phyloP scores from a whole-genome alignment of 768 basidiomycete species.

The Russula emetica region DNA sequence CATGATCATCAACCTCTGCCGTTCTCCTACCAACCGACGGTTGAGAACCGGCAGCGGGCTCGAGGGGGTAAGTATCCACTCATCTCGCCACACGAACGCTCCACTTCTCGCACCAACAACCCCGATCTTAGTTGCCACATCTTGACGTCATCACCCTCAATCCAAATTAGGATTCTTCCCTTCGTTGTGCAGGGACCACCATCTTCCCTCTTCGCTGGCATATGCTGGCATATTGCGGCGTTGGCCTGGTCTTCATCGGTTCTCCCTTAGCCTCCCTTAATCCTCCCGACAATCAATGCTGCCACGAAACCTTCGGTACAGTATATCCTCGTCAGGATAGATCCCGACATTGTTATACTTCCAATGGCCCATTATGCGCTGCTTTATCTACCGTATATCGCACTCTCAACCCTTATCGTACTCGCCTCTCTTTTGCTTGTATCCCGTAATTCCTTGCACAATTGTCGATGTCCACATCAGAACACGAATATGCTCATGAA shows the following conservation, averaged over 20 bases:
- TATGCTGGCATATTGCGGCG: neutral
- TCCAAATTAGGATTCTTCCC: constrained; percentile 8
- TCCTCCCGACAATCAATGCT: neutral
- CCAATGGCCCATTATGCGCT: neutral
- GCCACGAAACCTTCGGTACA: neutral
- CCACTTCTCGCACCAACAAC: constrained; percentile 17
- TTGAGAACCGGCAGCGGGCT: constrained; percentile 12
- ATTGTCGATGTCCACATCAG: neutral
- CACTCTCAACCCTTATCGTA: neutral
- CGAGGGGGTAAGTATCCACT: constrained; percentile 22
- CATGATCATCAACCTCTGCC: constrained; percentile 16
- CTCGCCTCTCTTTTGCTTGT: neutral
- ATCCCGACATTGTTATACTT: neutral
- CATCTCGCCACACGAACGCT: constrained; percentile 19
- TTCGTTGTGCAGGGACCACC: neutral
- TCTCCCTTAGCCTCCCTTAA: neutral
- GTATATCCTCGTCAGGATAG: neutral
- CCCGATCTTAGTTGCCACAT: constrained; percentile 20
- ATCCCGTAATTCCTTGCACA: neutral
- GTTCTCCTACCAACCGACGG: constrained; percentile 14
- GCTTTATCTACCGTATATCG: neutral
- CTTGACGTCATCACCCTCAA: constrained; percentile 27
- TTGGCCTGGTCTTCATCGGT: neutral
- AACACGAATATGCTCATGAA: neutral
- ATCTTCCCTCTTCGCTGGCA: neutral